Percentiles rank a stretch among this genome's conserved stretches.
Conservation (phyloP, 140 eudicot species). For the Ambrosia hybrid region DNA sequence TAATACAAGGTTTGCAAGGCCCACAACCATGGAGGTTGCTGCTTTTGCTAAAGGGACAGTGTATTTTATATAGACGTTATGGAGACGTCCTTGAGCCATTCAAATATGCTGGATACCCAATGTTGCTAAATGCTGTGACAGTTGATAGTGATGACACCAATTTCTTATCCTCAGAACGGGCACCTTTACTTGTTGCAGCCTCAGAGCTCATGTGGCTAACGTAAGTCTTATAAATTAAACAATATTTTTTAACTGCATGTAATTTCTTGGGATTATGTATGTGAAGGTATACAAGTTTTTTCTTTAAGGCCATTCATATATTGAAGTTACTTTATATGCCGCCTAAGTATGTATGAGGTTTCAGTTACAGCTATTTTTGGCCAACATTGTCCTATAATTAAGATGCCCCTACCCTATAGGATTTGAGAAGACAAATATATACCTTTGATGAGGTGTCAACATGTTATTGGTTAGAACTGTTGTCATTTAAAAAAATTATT, state of each 20-base stretch:
- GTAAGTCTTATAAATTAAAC: constrained; percentile 38
- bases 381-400: too few relatives aligned
- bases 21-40: constrained; percentile 95
- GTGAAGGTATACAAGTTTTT: constrained; percentile 1
- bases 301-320: background rate
- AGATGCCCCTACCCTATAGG: background rate
- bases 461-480: too few relatives aligned
- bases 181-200: constrained; percentile 95
- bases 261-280: background rate
- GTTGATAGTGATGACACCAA: constrained; percentile 87
- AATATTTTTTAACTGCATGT: background rate
- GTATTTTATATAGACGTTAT: constrained; percentile 84
- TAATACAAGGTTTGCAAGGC: constrained; percentile 99
- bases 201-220: constrained; percentile 96
- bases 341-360: too few relatives aligned
- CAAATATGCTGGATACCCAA: constrained; percentile 97
- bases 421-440: background rate
- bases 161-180: constrained; percentile 85
- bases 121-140: constrained; percentile 92
- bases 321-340: background rate
- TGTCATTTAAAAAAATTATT: too few relatives aligned
- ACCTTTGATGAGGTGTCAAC: background rate
- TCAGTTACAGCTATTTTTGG: too few relatives aligned
- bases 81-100: constrained; percentile 89
- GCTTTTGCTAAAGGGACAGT: constrained; percentile 93